Conservation (phyloP, 352 stramenopile genomes). For the Phytophthora rubi region DNA sequence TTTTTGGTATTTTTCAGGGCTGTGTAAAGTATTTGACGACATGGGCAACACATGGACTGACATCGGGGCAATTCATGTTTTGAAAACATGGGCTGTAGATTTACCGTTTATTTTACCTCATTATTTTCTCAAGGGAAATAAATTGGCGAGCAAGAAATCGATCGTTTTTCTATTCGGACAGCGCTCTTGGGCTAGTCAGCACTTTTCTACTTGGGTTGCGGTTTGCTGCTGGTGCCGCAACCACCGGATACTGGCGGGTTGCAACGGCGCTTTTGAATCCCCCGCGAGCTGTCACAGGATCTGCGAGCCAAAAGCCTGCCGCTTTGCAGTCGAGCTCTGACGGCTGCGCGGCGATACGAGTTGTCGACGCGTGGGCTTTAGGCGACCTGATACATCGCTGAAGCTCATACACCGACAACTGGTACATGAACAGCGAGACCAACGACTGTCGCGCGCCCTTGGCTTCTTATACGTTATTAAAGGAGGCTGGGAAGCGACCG, state of each 20-base stretch:
- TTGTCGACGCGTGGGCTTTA: not conserved
- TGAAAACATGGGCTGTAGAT: too few relatives aligned
- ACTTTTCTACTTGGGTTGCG: not conserved
- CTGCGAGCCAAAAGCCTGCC: not conserved
- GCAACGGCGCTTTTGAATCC: not conserved
- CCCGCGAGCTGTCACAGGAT: not conserved
- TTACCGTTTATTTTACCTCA: too few relatives aligned
- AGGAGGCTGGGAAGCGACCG: not conserved
- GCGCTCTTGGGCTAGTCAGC: not conserved
- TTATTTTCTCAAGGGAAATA: too few relatives aligned
- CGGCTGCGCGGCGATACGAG: not conserved
- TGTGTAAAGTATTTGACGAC: too few relatives aligned
- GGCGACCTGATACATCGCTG: not conserved
- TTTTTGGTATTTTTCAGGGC: too few relatives aligned
- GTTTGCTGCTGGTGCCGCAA: not conserved
- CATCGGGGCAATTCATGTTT: too few relatives aligned
- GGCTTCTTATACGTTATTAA: too few relatives aligned
- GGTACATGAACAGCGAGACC: not conserved
- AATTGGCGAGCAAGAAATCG: too few relatives aligned
- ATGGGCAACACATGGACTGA: too few relatives aligned
- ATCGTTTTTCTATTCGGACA: too few relatives aligned
- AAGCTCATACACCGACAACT: too few relatives aligned
- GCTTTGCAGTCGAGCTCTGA: not conserved
- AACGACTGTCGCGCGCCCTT: not conserved
- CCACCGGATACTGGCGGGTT: not conserved